These are phyloP conservation scores for Dinochytrium kinnereticum DNA, from an alignment of 371 early-diverging fungal species.

Conservation along the genomic window DNA sequence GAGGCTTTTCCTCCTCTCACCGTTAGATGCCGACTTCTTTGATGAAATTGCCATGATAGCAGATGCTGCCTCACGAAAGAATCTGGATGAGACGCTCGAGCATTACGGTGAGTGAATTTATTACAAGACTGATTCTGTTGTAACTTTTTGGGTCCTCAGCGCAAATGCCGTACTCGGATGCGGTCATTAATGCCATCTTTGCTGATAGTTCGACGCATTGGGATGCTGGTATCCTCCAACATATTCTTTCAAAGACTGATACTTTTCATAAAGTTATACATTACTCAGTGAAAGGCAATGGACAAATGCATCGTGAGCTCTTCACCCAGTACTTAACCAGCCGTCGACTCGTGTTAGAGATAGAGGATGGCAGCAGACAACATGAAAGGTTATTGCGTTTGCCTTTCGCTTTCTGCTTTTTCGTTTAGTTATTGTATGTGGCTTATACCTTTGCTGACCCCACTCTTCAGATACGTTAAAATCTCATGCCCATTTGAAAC, in stretches of 20 bases:
- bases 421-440: too few relatives aligned
- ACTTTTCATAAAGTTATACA: not conserved
- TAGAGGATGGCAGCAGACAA: not conserved
- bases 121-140: not conserved
- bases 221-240: not conserved
- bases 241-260: too few relatives aligned
- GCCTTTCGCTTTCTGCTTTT: too few relatives aligned
- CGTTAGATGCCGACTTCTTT: not conserved
- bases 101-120: not conserved
- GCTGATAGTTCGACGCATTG: not conserved
- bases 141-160: too few relatives aligned
- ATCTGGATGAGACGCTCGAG: not conserved
- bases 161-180: not conserved
- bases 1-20: not conserved
- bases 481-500: conserved; percentile 54
- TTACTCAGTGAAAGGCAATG: not conserved
- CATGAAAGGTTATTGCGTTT: not conserved
- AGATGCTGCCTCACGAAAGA: not conserved
- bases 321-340: not conserved
- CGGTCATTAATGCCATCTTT: not conserved
- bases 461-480: conserved; percentile 44
- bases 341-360: not conserved
- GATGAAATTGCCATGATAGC: not conserved
- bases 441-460: too few relatives aligned
- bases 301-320: not conserved